A percentile compares a stretch with the other conserved stretches of the same genome.
Evolutionary conservation across 768 basidiomycete species (phyloP).

Genomic region (Gautieria morchelliformis): DNA sequence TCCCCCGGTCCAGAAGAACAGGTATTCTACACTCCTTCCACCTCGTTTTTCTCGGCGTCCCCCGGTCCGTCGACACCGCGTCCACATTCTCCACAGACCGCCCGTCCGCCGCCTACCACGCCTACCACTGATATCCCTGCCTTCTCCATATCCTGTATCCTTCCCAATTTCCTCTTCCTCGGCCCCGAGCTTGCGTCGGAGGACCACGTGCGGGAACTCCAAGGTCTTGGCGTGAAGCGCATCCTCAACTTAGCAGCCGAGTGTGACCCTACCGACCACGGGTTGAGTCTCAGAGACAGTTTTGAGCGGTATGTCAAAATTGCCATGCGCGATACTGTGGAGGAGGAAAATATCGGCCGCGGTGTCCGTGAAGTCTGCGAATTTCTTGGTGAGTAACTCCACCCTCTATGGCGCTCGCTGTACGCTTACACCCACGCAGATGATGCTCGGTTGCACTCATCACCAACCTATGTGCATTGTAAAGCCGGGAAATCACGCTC

Average conservation of each 20-base stretch:
- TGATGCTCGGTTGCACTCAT: constrained; percentile 81
- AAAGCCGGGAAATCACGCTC: constrained; percentile 93
- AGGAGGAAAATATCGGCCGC: constrained; percentile 78
- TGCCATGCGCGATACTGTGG: constrained; percentile 92
- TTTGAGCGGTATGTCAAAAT: constrained; percentile 85
- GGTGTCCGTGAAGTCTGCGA: constrained; percentile 82
- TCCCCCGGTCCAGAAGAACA: constrained; percentile 22
- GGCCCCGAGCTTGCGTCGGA: constrained; percentile 75
- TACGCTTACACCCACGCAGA: constrained; percentile 35
- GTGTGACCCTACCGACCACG: constrained; percentile 74
- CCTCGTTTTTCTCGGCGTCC: constrained; percentile 31
- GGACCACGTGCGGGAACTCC: constrained; percentile 69
- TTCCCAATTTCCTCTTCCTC: constrained; percentile 84
- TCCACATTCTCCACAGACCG: constrained; percentile 57
- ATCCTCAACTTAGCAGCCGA: constrained; percentile 90
- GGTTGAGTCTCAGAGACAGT: constrained; percentile 48
- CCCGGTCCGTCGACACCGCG: constrained; percentile 21
- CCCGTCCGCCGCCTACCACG: constrained; percentile 50
- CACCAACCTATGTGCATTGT: constrained; percentile 92
- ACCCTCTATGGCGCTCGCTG: not conserved
- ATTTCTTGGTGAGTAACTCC: constrained; percentile 61
- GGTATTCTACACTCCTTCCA: constrained; percentile 16
- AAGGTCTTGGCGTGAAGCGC: constrained; percentile 67
- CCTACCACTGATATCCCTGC: constrained; percentile 45
- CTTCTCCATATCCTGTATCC: constrained; percentile 83